Conservation (phyloP, 2,329 filamentous ascomycete genomes). For the Gaeumannomyces tritici region DNA sequence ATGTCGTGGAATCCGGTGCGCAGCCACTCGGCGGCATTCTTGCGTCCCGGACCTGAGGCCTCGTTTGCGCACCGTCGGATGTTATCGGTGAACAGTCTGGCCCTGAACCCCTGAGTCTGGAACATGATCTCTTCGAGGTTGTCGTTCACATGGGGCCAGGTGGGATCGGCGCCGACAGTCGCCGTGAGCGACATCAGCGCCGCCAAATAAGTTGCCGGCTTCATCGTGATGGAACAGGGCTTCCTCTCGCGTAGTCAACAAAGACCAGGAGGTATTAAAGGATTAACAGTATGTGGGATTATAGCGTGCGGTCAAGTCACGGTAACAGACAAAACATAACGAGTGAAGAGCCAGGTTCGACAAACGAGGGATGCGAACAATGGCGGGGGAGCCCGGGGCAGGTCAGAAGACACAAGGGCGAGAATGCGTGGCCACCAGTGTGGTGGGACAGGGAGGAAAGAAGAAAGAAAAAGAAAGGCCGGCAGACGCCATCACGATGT, state of each 20-base stretch:
- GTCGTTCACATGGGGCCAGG: conserved; percentile 50
- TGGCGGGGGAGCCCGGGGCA: neutral
- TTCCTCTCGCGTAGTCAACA: neutral
- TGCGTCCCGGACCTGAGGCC: conserved; percentile 41
- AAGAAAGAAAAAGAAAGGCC: neutral
- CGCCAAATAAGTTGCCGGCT: neutral
- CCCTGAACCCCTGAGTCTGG: conserved; percentile 43
- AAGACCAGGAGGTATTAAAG: neutral
- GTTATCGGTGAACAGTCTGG: conserved; percentile 44
- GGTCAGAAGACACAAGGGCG: neutral
- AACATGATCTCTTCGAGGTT: conserved; percentile 57
- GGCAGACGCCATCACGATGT: neutral
- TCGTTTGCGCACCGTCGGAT: conserved; percentile 48
- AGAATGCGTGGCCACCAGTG: neutral
- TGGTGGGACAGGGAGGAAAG: neutral
- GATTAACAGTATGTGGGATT: neutral
- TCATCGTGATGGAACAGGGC: neutral
- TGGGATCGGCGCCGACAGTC: conserved; percentile 34
- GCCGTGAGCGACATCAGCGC: neutral
- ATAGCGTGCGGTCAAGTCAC: neutral
- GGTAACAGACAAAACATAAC: neutral
- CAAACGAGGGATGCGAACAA: conserved; percentile 1
- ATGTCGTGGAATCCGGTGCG: conserved; percentile 54
- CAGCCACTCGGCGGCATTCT: conserved; percentile 53
- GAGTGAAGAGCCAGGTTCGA: neutral